Percentiles rank a stretch among this genome's conserved stretches.
phyloP scores from a whole-genome alignment of 2,329 filamentous ascomycete species.

The Aphanocladium album region DNA sequence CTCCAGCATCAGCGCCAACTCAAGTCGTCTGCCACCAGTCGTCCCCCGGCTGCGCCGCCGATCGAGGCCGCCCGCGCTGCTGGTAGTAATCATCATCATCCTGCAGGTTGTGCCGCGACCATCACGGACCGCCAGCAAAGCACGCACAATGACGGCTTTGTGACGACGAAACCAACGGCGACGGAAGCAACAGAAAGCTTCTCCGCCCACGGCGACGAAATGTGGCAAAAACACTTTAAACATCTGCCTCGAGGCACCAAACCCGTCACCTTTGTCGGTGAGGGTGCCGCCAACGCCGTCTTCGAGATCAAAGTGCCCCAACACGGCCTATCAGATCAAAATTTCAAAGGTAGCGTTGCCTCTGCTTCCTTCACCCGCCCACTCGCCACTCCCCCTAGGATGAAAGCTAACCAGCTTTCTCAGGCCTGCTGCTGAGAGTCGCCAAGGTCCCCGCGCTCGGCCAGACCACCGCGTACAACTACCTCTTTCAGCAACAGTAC shows the following conservation, averaged over 20 bases:
- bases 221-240: conserved; percentile 21
- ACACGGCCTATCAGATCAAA: conserved; percentile 23
- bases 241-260: conserved; percentile 29
- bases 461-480: conserved; percentile 30
- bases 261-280: conserved; percentile 45
- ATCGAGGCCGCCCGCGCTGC: background rate
- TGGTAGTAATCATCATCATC: background rate
- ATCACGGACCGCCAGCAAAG: background rate
- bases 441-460: conserved; percentile 31
- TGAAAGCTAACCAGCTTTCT: conserved; percentile 6
- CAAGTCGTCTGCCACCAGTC: conserved; percentile 19
- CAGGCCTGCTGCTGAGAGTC: conserved; percentile 34
- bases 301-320: conserved; percentile 52
- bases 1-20: conserved; percentile 7
- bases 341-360: conserved; percentile 28
- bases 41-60: conserved; percentile 10
- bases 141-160: conserved; percentile 17
- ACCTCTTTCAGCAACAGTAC: conserved; percentile 33
- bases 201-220: background rate
- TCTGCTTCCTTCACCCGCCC: too few relatives aligned
- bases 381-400: too few relatives aligned
- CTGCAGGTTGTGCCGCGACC: too few relatives aligned
- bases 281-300: conserved; percentile 74
- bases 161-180: background rate
- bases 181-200: conserved; percentile 2